Evolutionary conservation across 2,329 filamentous ascomycete genomes (phyloP).

Genomic region (Cercospora sojina): DNA sequence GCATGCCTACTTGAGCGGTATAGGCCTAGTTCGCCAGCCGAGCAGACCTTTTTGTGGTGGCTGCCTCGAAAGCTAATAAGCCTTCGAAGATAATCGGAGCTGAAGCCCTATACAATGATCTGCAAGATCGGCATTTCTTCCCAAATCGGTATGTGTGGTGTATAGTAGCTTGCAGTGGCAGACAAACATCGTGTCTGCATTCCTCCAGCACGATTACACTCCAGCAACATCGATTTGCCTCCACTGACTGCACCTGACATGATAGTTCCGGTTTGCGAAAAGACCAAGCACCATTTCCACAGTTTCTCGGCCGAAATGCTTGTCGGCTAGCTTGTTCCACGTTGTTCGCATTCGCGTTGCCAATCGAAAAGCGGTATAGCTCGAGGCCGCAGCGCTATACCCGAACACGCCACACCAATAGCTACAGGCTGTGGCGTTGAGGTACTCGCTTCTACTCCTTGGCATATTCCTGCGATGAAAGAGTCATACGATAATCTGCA

Average conservation of each 20-base stretch:
- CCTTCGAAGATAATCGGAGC: not conserved
- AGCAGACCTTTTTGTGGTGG: not conserved
- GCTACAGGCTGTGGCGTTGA: not conserved
- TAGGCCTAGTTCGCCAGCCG: not conserved
- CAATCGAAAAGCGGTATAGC: not conserved
- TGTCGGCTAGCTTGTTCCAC: not conserved
- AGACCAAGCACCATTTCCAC: not conserved
- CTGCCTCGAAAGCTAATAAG: not conserved
- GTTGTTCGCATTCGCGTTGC: conserved; percentile 1
- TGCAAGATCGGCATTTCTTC: not conserved
- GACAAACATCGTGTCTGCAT: not conserved
- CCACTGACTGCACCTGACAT: not conserved
- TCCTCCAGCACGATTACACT: not conserved
- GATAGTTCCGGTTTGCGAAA: not conserved
- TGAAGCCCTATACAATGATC: not conserved
- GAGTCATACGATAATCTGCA: not conserved
- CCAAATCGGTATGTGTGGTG: not conserved
- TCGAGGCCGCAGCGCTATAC: not conserved
- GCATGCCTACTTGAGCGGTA: not conserved
- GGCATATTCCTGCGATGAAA: not conserved
- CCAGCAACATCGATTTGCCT: not conserved
- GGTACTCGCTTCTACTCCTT: not conserved
- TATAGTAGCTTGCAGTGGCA: not conserved
- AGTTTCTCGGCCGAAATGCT: not conserved
- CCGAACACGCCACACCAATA: not conserved